These are phyloP conservation scores for Trametes pubescens DNA, from an alignment of 1,284 basidiomycete species.

Conservation along the genomic window DNA sequence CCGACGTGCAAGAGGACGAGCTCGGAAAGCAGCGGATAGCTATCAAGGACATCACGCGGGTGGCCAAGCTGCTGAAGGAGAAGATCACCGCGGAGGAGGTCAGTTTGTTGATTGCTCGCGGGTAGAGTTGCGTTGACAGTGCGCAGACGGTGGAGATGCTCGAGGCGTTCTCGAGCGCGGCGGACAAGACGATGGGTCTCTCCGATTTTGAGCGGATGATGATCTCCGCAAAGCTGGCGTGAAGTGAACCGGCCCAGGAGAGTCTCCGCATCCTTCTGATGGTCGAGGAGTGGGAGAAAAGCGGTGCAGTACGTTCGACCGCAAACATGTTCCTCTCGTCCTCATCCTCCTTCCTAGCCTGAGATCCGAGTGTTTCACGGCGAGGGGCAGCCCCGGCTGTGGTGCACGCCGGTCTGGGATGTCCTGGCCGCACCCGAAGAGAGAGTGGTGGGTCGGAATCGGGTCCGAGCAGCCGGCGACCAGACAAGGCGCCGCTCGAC, in stretches of 20 bases:
- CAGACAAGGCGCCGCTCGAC: not conserved
- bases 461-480: conserved; percentile 6
- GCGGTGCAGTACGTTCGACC: not conserved
- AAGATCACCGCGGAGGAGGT: conserved; percentile 77
- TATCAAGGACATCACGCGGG: conserved; percentile 68
- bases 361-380: not conserved
- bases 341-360: not conserved
- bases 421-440: too few species aligned
- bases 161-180: conserved; percentile 68
- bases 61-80: conserved; percentile 67
- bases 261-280: not conserved
- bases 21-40: conserved; percentile 60
- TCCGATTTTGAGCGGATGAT: conserved; percentile 79
- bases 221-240: conserved; percentile 58
- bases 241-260: not conserved
- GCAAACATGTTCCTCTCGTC: not conserved
- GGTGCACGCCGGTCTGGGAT: too few species aligned
- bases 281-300: not conserved
- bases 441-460: not conserved
- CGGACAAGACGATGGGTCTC: conserved; percentile 72
- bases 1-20: conserved; percentile 50
- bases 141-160: conserved; percentile 78
- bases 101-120: conserved; percentile 33
- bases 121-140: not conserved
- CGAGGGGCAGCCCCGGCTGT: not conserved